These are phyloP conservation scores for Wickerhamiella allomyrinae DNA, from an alignment of 805 yeast species.

Conservation along the genomic window DNA sequence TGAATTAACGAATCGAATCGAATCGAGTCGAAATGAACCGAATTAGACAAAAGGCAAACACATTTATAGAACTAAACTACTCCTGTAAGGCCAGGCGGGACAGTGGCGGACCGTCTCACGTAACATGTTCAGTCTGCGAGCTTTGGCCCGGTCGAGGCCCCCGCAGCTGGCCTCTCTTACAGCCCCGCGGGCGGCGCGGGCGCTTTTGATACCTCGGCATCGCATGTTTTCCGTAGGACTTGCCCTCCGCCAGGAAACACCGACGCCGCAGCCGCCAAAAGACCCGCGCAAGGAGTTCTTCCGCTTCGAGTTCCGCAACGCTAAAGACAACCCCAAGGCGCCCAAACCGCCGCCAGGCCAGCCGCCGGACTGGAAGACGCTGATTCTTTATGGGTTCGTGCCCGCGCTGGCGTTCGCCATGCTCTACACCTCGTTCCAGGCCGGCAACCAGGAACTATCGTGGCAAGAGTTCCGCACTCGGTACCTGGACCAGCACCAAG, in stretches of 20 bases:
- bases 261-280: neutral
- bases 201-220: neutral
- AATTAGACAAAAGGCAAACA: no score
- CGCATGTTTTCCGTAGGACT: neutral
- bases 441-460: slow-evolving; percentile 39
- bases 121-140: neutral
- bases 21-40: no score
- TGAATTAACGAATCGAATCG: no score
- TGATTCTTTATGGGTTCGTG: slow-evolving; percentile 15
- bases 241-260: neutral
- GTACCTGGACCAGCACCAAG: slow-evolving; percentile 64
- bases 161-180: no score
- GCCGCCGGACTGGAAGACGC: slow-evolving; percentile 12
- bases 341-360: slow-evolving; percentile 8
- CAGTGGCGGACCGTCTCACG: neutral
- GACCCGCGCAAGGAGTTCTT: slow-evolving; percentile 1
- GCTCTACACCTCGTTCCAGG: slow-evolving; percentile 4
- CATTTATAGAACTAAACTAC: no score
- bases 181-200: neutral
- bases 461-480: slow-evolving; percentile 82
- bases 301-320: slow-evolving; percentile 5
- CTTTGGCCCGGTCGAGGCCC: neutral
- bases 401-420: slow-evolving; percentile 13
- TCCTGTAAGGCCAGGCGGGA: neutral
- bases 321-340: slow-evolving; percentile 4